Percentiles rank a stretch among this genome's conserved stretches.
These are phyloP conservation scores for Collariella sp. DNA, from an alignment of 495 filamentous ascomycete genomes.

Conservation along the genomic window DNA sequence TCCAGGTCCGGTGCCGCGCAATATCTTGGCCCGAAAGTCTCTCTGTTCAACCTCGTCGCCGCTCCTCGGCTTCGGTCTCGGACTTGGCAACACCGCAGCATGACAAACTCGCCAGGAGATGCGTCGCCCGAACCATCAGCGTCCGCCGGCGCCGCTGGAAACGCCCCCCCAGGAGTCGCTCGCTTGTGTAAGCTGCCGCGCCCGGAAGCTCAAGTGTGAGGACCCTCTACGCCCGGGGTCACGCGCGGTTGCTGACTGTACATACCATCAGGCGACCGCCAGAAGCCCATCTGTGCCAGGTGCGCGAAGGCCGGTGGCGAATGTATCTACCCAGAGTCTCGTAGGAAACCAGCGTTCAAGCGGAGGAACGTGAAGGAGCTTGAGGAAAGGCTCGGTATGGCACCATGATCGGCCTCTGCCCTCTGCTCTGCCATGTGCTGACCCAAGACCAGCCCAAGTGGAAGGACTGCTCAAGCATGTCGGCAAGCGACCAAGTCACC, in stretches of 20 bases:
- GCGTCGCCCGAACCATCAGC: slow-evolving; percentile 3
- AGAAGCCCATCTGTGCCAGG: slow-evolving; percentile 61
- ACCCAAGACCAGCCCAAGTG: slow-evolving; percentile 33
- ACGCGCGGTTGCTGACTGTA: slow-evolving; percentile 9
- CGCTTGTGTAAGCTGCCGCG: slow-evolving; percentile 50
- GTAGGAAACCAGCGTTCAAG: slow-evolving; percentile 84
- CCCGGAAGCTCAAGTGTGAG: slow-evolving; percentile 54
- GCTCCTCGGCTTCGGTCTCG: slow-evolving; percentile 8
- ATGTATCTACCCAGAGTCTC: slow-evolving; percentile 74
- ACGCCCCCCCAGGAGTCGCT: slow-evolving; percentile 26
- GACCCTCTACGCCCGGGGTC: neutral
- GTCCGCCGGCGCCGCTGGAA: neutral
- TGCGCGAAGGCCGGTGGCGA: slow-evolving; percentile 61
- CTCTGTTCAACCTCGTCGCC: slow-evolving; percentile 2
- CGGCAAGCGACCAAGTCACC: slow-evolving; percentile 7
- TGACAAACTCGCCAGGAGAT: slow-evolving; percentile 16
- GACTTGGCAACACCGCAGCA: slow-evolving; percentile 2
- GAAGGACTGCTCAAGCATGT: slow-evolving; percentile 37
- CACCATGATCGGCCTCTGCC: neutral
- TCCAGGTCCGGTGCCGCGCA: slow-evolving; percentile 9
- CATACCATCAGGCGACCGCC: slow-evolving; percentile 41
- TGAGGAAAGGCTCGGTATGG: slow-evolving; percentile 67
- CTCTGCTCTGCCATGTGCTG: neutral
- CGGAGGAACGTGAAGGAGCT: slow-evolving; percentile 77
- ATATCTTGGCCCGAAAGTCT: slow-evolving; percentile 1